Evolutionary conservation across 2,329 filamentous ascomycete species (phyloP).

Genomic region (Hypoxylon sp.): DNA sequence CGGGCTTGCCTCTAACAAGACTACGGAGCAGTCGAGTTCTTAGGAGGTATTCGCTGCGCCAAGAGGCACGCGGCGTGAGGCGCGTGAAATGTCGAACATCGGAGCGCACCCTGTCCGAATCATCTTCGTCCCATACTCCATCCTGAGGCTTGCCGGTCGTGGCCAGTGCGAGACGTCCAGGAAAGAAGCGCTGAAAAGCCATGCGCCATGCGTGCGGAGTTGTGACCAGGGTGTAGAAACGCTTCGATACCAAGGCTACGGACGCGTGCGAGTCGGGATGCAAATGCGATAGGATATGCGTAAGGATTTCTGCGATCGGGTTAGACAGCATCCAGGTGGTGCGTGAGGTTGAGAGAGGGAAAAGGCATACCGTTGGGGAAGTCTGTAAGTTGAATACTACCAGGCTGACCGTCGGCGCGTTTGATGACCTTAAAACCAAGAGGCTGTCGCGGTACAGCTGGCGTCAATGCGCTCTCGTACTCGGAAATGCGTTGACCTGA

Average conservation of each 20-base stretch:
- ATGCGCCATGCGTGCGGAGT: slow-evolving; percentile 94
- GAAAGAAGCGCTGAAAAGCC: slow-evolving; percentile 91
- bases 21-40: slow-evolving; percentile 86
- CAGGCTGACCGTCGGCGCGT: slow-evolving; percentile 55
- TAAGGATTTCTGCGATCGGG: slow-evolving; percentile 79
- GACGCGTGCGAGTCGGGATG: slow-evolving; percentile 85
- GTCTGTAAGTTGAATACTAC: slow-evolving; percentile 61
- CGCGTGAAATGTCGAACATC: slow-evolving; percentile 85
- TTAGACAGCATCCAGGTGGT: slow-evolving; percentile 42
- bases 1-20: slow-evolving; percentile 83
- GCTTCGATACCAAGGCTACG: slow-evolving; percentile 86
- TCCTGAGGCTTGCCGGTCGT: slow-evolving; percentile 52
- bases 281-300: slow-evolving; percentile 89
- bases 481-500: slow-evolving; percentile 68
- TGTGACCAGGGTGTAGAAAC: slow-evolving; percentile 87
- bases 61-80: slow-evolving; percentile 85
- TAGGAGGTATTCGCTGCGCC: slow-evolving; percentile 95
- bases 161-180: slow-evolving; percentile 72
- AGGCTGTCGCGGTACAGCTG: slow-evolving; percentile 59
- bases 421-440: slow-evolving; percentile 68
- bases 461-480: slow-evolving; percentile 70
- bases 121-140: slow-evolving; percentile 59
- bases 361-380: slow-evolving; percentile 83
- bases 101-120: slow-evolving; percentile 69
- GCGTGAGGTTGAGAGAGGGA: slow-evolving; percentile 5